Evolutionary conservation across 495 filamentous ascomycete genomes (phyloP).

Genomic region (Achaetomiella virescens): DNA sequence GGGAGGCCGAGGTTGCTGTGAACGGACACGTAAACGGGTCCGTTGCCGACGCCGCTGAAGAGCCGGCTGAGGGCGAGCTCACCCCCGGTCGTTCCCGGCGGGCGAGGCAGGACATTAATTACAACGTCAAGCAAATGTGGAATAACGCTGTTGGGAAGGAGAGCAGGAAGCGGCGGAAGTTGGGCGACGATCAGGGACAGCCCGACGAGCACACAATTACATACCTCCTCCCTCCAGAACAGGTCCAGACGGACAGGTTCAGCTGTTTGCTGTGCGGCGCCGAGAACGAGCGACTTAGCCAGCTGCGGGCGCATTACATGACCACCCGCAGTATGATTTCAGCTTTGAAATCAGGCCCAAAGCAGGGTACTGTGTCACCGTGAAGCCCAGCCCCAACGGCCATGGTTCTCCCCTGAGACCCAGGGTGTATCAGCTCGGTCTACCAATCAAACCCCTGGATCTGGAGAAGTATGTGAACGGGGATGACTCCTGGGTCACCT

Average conservation of each 20-base stretch:
- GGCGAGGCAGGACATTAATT: slow-evolving; percentile 40
- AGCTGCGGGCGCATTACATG: slow-evolving; percentile 41
- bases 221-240: slow-evolving; percentile 40
- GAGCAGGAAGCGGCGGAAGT: slow-evolving; percentile 35
- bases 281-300: slow-evolving; percentile 33
- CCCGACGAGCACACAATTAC: slow-evolving; percentile 33
- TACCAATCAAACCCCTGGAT: slow-evolving; percentile 32
- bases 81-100: slow-evolving; percentile 38
- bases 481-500: slow-evolving; percentile 37
- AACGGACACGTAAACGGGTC: slow-evolving; percentile 13
- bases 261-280: slow-evolving; percentile 43
- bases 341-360: slow-evolving; percentile 29
- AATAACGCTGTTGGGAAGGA: slow-evolving; percentile 43
- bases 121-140: slow-evolving; percentile 47
- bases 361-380: slow-evolving; percentile 16
- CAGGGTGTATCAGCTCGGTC: slow-evolving; percentile 33
- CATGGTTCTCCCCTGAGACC: slow-evolving; percentile 16
- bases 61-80: slow-evolving; percentile 25
- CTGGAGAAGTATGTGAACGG: slow-evolving; percentile 36
- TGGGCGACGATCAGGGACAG: slow-evolving; percentile 25
- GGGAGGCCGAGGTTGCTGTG: slow-evolving; percentile 28
- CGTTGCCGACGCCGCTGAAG: slow-evolving; percentile 12
- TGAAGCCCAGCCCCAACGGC: slow-evolving; percentile 15
- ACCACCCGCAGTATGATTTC: slow-evolving; percentile 43
- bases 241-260: slow-evolving; percentile 36